phyloP scores from a whole-genome alignment of 139 green algal species.

The Dunaliella primolecta region DNA sequence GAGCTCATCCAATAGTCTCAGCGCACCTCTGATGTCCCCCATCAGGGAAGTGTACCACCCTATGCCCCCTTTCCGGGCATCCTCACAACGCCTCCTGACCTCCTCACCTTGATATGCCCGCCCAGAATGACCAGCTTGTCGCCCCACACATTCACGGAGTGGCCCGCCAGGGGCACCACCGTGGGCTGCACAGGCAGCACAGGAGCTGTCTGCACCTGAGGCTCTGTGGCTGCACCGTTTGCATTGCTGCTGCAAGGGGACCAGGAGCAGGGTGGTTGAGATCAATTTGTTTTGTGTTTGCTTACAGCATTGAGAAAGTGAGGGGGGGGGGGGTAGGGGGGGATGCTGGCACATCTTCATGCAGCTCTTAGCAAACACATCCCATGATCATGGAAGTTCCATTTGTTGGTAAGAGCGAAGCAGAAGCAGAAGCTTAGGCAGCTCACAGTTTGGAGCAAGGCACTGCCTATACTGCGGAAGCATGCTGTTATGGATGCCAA shows the following conservation, averaged over 20 bases:
- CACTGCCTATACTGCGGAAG: no score
- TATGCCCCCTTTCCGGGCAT: no score
- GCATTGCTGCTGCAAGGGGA: conserved; percentile 1
- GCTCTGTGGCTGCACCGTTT: conserved; percentile 7
- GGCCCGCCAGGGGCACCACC: conserved; percentile 40
- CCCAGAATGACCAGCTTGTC: conserved; percentile 73
- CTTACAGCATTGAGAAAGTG: no score
- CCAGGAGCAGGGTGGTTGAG: background rate
- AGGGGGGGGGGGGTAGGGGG: background rate
- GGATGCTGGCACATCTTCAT: background rate
- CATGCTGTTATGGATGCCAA: no score
- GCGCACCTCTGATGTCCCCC: no score
- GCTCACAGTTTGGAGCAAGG: background rate
- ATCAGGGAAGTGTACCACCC: no score
- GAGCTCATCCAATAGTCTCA: no score
- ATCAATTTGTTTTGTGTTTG: no score
- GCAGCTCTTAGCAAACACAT: background rate
- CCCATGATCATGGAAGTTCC: no score
- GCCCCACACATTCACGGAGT: conserved; percentile 42
- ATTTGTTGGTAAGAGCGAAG: no score
- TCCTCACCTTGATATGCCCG: conserved; percentile 75
- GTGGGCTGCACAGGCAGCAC: background rate
- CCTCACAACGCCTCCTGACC: no score
- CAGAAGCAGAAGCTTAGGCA: no score
- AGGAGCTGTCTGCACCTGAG: background rate